Percentiles rank a stretch among this genome's conserved stretches.
Conservation (phyloP, 345 rosid genomes). For the Populus simonii region DNA sequence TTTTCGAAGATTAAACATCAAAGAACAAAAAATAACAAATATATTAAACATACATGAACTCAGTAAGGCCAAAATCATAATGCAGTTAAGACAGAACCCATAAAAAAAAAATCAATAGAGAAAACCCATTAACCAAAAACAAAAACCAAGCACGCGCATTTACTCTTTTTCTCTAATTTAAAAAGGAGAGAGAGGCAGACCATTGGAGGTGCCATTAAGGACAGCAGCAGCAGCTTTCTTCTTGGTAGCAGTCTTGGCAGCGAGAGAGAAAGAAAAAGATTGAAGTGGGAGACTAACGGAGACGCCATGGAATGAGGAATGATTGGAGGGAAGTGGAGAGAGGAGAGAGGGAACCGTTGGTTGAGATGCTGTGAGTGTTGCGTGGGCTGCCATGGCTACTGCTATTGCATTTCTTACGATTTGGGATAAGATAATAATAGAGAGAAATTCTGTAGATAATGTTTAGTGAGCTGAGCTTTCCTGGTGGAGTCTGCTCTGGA, state of each 20-base stretch:
- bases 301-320: constrained; percentile 54
- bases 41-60: too few relatives aligned
- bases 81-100: background rate
- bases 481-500: too few relatives aligned
- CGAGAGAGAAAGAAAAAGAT: constrained; percentile 30
- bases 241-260: constrained; percentile 36
- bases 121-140: background rate
- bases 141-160: background rate
- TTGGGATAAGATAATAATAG: too few relatives aligned
- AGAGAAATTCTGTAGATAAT: too few relatives aligned
- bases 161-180: background rate
- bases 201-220: constrained; percentile 69
- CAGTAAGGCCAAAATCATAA: too few relatives aligned
- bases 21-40: too few relatives aligned
- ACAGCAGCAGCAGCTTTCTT: constrained; percentile 69
- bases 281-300: constrained; percentile 49
- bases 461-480: too few relatives aligned
- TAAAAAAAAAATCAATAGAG: background rate
- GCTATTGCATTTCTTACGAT: too few relatives aligned
- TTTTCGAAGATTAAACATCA: too few relatives aligned
- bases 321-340: constrained; percentile 19
- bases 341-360: constrained; percentile 18
- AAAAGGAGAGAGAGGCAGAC: background rate
- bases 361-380: constrained; percentile 38
- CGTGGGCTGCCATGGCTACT: constrained; percentile 60